Conservation (phyloP, 1,284 basidiomycete species). For the Serendipita sp. region DNA sequence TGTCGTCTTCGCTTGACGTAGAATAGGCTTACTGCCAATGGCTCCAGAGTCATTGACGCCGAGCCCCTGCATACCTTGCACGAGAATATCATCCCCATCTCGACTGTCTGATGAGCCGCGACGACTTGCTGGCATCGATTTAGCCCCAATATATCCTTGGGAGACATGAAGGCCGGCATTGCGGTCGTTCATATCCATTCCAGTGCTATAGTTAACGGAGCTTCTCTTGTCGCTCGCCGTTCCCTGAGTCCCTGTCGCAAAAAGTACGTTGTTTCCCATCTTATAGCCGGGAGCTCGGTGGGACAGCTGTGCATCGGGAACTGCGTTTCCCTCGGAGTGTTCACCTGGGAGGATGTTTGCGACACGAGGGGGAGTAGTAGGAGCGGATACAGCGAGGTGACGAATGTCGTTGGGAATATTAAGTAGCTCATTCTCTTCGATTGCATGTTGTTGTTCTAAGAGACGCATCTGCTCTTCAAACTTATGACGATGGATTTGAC, state of each 20-base stretch:
- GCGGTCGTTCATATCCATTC: conserved; percentile 8
- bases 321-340: conserved; percentile 23
- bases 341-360: conserved; percentile 41
- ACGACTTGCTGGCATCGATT: conserved; percentile 78
- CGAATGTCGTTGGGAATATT: conserved; percentile 54
- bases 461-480: conserved; percentile 90
- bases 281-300: conserved; percentile 22
- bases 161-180: conserved; percentile 7
- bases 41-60: conserved; percentile 7
- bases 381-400: conserved; percentile 65
- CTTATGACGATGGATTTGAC: conserved; percentile 66
- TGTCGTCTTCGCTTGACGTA: conserved; percentile 56
- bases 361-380: conserved; percentile 65
- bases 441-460: conserved; percentile 81
- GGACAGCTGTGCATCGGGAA: conserved; percentile 13
- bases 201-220: conserved; percentile 63
- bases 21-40: conserved; percentile 28
- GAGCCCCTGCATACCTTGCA: conserved; percentile 10
- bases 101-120: conserved; percentile 28
- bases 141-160: conserved; percentile 53
- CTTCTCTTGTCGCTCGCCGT: conserved; percentile 57
- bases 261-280: conserved; percentile 42
- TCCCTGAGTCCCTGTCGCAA: conserved; percentile 38
- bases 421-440: conserved; percentile 51
- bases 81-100: conserved; percentile 12